Conservation (phyloP, 352 stramenopile genomes). For the Pythium folliculosum region DNA sequence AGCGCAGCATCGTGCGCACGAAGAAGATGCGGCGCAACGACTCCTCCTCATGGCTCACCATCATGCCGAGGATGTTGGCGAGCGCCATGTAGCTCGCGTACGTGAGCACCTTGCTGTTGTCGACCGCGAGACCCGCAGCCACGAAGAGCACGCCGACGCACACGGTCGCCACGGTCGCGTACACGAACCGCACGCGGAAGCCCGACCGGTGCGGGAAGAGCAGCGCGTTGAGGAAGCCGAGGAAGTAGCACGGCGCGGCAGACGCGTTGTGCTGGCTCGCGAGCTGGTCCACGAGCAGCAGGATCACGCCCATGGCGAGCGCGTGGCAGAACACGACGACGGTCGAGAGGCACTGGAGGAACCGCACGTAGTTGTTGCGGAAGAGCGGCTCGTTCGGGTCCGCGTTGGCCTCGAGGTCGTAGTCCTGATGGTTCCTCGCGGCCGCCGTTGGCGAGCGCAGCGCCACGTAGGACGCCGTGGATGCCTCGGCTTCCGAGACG, state of each 20-base stretch:
- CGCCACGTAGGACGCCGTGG: constrained; percentile 4
- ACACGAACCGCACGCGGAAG: constrained; percentile 45
- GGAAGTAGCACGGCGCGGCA: constrained; percentile 41
- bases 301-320: constrained; percentile 38
- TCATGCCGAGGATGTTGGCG: constrained; percentile 41
- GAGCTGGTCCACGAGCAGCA: constrained; percentile 36
- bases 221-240: constrained; percentile 48
- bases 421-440: neutral
- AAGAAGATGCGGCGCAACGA: constrained; percentile 51
- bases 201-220: constrained; percentile 46
- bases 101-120: constrained; percentile 23
- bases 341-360: constrained; percentile 33
- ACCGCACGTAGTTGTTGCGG: constrained; percentile 37
- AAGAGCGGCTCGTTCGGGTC: neutral
- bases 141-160: constrained; percentile 23
- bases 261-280: constrained; percentile 30
- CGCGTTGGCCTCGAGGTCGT: neutral
- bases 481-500: neutral
- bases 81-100: constrained; percentile 37
- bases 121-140: constrained; percentile 9
- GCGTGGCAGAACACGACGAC: constrained; percentile 38
- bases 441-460: constrained; percentile 1
- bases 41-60: constrained; percentile 54
- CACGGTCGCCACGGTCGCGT: constrained; percentile 30
- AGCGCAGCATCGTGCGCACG: constrained; percentile 41